phyloP scores from a whole-genome alignment of 257 asterid species.

The Fraxinus quadrangulata region DNA sequence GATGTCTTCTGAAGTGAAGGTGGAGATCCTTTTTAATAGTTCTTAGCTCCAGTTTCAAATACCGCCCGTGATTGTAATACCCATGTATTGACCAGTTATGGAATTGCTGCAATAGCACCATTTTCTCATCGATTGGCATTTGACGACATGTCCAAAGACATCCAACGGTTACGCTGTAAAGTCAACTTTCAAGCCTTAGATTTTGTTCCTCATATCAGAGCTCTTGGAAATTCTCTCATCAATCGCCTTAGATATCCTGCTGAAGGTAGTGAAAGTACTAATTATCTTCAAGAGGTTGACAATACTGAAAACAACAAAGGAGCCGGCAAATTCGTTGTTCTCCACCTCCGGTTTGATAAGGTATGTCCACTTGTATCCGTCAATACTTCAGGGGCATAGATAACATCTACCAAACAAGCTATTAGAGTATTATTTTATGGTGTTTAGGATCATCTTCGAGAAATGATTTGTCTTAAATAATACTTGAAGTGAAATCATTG shows the following conservation, averaged over 20 bases:
- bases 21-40: conserved; percentile 1
- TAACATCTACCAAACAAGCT: neutral
- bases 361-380: conserved; percentile 34
- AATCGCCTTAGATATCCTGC: conserved; percentile 66
- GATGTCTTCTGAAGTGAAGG: neutral
- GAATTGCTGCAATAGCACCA: conserved; percentile 94
- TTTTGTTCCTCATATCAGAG: conserved; percentile 84
- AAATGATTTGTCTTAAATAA: neutral
- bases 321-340: conserved; percentile 73
- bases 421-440: neutral
- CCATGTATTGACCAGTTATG: conserved; percentile 58
- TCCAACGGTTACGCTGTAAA: conserved; percentile 93
- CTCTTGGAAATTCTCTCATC: conserved; percentile 87
- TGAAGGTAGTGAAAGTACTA: conserved; percentile 38
- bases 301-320: conserved; percentile 44
- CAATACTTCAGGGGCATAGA: neutral
- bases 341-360: conserved; percentile 98
- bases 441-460: neutral
- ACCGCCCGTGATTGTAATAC: conserved; percentile 1
- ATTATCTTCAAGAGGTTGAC: conserved; percentile 47
- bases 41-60: conserved; percentile 7
- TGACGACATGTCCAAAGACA: conserved; percentile 84
- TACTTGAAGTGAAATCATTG: neutral
- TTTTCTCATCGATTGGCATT: conserved; percentile 94
- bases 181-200: conserved; percentile 87